phyloP scores from a whole-genome alignment of 2,329 filamentous ascomycete species.

The Penicillium decumbens region DNA sequence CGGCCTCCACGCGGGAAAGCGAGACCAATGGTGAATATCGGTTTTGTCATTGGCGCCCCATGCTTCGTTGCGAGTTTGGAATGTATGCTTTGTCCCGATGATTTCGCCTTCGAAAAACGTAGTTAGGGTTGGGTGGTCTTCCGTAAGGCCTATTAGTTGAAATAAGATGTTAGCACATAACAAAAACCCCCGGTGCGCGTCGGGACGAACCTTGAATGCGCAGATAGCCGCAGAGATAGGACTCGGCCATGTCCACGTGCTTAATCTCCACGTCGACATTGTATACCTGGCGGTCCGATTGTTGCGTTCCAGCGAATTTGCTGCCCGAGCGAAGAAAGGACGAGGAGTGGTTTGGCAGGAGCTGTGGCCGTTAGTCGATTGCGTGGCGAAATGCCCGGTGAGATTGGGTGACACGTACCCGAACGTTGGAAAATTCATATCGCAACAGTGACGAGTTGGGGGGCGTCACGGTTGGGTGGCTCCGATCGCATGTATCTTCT shows the following conservation, averaged over 20 bases:
- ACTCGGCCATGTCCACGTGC: constrained; percentile 89
- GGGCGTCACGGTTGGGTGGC: constrained; percentile 30
- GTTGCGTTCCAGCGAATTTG: constrained; percentile 83
- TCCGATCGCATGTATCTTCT: constrained; percentile 29
- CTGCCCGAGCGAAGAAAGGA: constrained; percentile 83
- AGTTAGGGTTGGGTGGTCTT: constrained; percentile 93
- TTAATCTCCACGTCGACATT: constrained; percentile 97
- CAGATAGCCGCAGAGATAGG: constrained; percentile 89
- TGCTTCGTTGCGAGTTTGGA: constrained; percentile 78
- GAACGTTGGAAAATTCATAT: constrained; percentile 53
- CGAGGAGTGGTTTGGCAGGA: constrained; percentile 73
- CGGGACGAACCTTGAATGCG: constrained; percentile 74
- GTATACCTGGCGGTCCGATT: constrained; percentile 88
- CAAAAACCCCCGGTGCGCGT: neutral
- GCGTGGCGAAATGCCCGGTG: constrained; percentile 3
- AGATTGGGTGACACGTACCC: constrained; percentile 44
- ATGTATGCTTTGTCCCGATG: constrained; percentile 91
- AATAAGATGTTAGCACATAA: constrained; percentile 2
- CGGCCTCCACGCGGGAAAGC: constrained; percentile 81
- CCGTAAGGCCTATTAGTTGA: constrained; percentile 67
- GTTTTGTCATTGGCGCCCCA: constrained; percentile 93
- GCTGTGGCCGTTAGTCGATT: constrained; percentile 45
- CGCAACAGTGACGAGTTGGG: constrained; percentile 46
- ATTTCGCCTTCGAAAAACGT: constrained; percentile 99
- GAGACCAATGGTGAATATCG: constrained; percentile 87